Conservation (phyloP, 352 stramenopile genomes). For the Phytophthora multivora region DNA sequence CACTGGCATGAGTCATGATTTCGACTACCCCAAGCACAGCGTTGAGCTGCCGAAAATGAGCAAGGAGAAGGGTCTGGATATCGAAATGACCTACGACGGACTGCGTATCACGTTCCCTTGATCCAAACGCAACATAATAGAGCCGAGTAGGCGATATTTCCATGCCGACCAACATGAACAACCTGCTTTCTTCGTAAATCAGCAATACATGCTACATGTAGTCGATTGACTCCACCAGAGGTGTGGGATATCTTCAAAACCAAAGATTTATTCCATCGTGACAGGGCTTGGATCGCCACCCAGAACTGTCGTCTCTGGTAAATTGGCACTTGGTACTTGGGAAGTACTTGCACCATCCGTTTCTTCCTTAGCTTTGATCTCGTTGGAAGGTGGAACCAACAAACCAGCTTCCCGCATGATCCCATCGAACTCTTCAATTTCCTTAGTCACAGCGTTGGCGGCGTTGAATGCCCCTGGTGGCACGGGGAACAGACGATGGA, state of each 20-base stretch:
- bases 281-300: not conserved
- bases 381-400: conserved; percentile 3
- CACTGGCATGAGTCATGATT: conserved; percentile 87
- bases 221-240: too few relatives aligned
- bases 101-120: conserved; percentile 56
- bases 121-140: conserved; percentile 6
- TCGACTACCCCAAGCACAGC: conserved; percentile 73
- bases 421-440: conserved; percentile 44
- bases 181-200: not conserved
- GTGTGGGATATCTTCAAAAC: too few relatives aligned
- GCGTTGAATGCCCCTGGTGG: conserved; percentile 31
- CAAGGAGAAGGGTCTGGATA: conserved; percentile 55
- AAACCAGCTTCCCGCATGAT: conserved; percentile 57
- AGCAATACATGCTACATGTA: not conserved
- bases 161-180: conserved; percentile 2
- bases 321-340: conserved; percentile 19
- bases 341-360: conserved; percentile 7
- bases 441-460: conserved; percentile 21
- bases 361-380: conserved; percentile 25
- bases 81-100: conserved; percentile 88
- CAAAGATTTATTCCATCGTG: conserved; percentile 8
- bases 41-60: conserved; percentile 49
- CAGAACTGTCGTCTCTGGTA: not conserved
- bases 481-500: conserved; percentile 66
- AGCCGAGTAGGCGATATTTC: not conserved